These are phyloP conservation scores for Parathielavia hyrcaniae DNA, from an alignment of 495 filamentous ascomycete species.

Conservation along the genomic window DNA sequence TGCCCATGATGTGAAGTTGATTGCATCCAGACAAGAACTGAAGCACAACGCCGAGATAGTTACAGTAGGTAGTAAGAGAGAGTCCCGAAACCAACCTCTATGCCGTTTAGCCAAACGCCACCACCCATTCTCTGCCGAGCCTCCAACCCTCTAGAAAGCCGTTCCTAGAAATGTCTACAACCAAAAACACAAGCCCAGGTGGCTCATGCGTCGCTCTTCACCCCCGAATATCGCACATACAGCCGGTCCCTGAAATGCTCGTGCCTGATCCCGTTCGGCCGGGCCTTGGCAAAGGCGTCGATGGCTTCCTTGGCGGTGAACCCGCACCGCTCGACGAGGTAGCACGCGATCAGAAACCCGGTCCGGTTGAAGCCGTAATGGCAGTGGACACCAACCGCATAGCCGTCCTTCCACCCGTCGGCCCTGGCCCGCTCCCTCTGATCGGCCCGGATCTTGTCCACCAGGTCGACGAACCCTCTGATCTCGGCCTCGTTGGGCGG, in stretches of 20 bases:
- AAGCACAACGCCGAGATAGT: no score
- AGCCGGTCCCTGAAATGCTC: conserved; percentile 82
- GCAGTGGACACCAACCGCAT: conserved; percentile 76
- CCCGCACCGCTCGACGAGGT: conserved; percentile 74
- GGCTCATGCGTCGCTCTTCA: conserved; percentile 18
- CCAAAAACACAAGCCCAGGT: background rate
- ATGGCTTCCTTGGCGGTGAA: conserved; percentile 72
- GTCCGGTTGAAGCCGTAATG: conserved; percentile 94
- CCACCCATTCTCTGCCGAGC: no score
- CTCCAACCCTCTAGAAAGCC: background rate
- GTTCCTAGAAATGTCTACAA: background rate
- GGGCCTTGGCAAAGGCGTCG: conserved; percentile 63
- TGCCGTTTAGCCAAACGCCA: no score
- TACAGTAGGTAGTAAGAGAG: no score
- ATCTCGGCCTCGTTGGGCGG: conserved; percentile 75
- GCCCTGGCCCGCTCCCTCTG: conserved; percentile 37
- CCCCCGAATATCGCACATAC: conserved; percentile 62
- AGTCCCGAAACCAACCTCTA: no score
- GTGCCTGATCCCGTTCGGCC: conserved; percentile 83
- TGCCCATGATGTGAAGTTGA: no score
- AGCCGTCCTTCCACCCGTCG: conserved; percentile 37
- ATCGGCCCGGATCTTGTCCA: conserved; percentile 61
- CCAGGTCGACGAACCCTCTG: conserved; percentile 65
- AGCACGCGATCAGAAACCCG: conserved; percentile 85
- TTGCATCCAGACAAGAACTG: no score